Base-by-base conservation (phyloP, 805 yeast species). In the Schwanniomyces sp. region DNA sequence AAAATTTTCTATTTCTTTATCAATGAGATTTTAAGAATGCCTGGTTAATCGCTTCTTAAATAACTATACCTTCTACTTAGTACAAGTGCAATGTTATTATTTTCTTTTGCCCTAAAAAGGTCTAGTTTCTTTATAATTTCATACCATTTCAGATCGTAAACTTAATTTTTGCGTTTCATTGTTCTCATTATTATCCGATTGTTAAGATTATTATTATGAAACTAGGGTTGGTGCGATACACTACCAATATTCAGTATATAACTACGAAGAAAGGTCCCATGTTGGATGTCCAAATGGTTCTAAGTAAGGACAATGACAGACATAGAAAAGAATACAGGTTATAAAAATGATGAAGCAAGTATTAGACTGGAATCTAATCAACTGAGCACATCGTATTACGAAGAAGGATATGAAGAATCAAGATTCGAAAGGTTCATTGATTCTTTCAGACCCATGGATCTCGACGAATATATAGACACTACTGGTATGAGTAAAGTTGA, bases 381-480 rank as follows among this genome's bases (percentile, higher is more conserved):
- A 16, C 36, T 32, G 36, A 32, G 36, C 14, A 9, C 21, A 14
- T 32, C 36, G 7, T 32, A 32, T 16, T 32, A 32, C 17, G 36
- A 32, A 14, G 18, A 32, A 14, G 34, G 11, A 10, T 32, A 32
- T 32, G 41, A 43, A 18, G 46, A 30, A 12, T 26, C 46, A 10
- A 17, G 29, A 9, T 29, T 43, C 18, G 27, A 30, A 9, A 29
- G 50, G 21, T 59, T 70, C 34, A 42, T 67, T 17, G 69, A 72
- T 50, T 64, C 73, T 5, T 72, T 72, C 62, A 69, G 63, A 48
- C 74, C 74, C 10, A 61, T 69, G 39, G 47, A 69, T 47, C 57
- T 70, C 38, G 74, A 69, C 40, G 70, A 66, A 53, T 40, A 74
- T 57, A 6, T 79, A 64, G 61, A 79, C 67, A 55, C 69, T 34